phyloP scores from a whole-genome alignment of 192 early-diverging fungal genomes.

The Pilaira anomala region DNA sequence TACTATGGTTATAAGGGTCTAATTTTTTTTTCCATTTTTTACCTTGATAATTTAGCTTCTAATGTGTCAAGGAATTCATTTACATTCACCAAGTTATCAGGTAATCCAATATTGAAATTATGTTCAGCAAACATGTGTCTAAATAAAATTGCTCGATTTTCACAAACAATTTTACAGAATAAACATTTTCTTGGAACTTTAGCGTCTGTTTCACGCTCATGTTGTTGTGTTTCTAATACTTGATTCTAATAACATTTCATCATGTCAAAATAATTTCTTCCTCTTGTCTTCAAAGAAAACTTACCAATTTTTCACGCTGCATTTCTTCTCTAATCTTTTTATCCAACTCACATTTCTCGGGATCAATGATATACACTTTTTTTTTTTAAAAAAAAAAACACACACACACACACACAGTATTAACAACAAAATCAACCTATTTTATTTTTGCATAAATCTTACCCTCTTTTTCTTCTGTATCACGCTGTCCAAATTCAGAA shows the following conservation, averaged over 20 bases:
- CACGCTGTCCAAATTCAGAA: slow-evolving; percentile 30
- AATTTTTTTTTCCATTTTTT: neutral
- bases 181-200: slow-evolving; percentile 76
- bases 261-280: neutral
- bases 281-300: no score
- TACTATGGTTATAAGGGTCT: neutral
- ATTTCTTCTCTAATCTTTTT: slow-evolving; percentile 67
- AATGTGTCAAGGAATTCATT: slow-evolving; percentile 77
- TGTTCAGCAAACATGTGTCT: slow-evolving; percentile 89
- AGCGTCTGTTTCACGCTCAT: slow-evolving; percentile 65
- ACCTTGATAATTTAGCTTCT: slow-evolving; percentile 66
- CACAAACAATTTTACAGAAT: slow-evolving; percentile 85
- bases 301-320: slow-evolving; percentile 64
- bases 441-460: neutral
- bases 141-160: slow-evolving; percentile 69
- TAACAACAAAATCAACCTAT: neutral
- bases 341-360: slow-evolving; percentile 53
- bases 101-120: slow-evolving; percentile 90
- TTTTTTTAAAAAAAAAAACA: no score
- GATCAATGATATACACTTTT: slow-evolving; percentile 56
- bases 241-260: slow-evolving; percentile 47
- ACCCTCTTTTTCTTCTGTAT: slow-evolving; percentile 27
- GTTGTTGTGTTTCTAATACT: slow-evolving; percentile 69
- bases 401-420: no score
- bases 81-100: slow-evolving; percentile 87